Evolutionary conservation across 1,139 yeast species (phyloP), one percentile per base, ranked within the genome.

Genomic region (Geotrichum histeridarum): DNA sequence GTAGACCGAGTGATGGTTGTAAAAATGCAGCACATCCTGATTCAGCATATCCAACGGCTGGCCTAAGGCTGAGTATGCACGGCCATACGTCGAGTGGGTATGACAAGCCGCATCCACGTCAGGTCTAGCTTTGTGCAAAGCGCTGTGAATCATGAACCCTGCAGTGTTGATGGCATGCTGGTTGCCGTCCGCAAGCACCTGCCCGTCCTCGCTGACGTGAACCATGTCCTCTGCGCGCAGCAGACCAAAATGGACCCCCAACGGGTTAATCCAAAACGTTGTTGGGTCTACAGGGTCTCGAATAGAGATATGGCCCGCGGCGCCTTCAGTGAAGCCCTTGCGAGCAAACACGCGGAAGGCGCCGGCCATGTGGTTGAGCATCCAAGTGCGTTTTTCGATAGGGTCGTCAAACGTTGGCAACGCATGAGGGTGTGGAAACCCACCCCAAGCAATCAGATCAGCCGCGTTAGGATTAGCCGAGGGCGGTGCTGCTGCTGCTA

Each of bases 71-170:
- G 88, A 79, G 70, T 81, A 86, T 0, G 95, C 86, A 66, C 84
- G 84, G 51, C 95, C 95, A 65, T 81, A 78, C 36, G 77, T 72
- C 2, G 91, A 83, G 63, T 86, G 95, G 8, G 90, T 78, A 68
- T 86, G 95, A 65, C 93, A 84, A 1, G 94, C 94, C 22, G 94
- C 93, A 62, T 81, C 74, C 17, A 86, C 84, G 61, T 86, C 91
- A 1, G 91, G 93, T 58, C 94, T 77, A 7, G 88, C 86, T 65
- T 77, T 77, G 71, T 86, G 95, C 38, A 86, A 67, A 15, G 87
- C 90, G 0, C 86, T 80, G 64, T 86, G 95, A 69, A 86, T 86
- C 58, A 82, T 80, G 72, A 86, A 86, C 0, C 95, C 95, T 1
- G 95, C 94, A 32, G 86, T 81, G 65, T 86, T 86, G 57, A 86